Conservation (phyloP, 108 stramenopile genomes). For the Cyclotella kingstonii region DNA sequence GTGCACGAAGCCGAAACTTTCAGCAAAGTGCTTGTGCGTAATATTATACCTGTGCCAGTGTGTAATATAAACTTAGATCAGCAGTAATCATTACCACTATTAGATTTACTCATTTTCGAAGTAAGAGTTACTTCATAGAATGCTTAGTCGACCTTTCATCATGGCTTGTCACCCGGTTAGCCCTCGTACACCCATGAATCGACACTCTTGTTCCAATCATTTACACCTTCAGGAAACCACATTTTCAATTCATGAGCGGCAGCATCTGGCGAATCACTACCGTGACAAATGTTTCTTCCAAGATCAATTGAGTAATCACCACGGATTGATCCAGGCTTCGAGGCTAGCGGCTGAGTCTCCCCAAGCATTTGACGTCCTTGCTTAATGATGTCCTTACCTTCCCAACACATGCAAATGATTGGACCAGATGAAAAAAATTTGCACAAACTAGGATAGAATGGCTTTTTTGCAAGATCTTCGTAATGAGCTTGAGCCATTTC, state of each 20-base stretch:
- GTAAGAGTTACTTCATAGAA: no score
- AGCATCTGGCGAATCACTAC: constrained; percentile 71
- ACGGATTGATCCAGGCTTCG: constrained; percentile 80
- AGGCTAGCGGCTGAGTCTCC: constrained; percentile 77
- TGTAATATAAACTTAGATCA: no score
- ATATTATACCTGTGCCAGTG: neutral
- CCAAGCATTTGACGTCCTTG: constrained; percentile 92
- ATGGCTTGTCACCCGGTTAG: constrained; percentile 6
- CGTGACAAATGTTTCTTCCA: constrained; percentile 69
- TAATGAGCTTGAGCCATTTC: constrained; percentile 92
- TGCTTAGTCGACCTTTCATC: no score
- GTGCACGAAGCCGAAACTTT: no score
- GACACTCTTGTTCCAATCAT: constrained; percentile 76
- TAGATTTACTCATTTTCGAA: no score
- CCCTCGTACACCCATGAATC: constrained; percentile 75
- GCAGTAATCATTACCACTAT: no score
- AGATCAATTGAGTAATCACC: constrained; percentile 87
- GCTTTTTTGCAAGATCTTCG: constrained; percentile 87
- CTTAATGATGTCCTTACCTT: constrained; percentile 78
- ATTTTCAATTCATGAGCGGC: constrained; percentile 82
- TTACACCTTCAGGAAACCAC: constrained; percentile 88
- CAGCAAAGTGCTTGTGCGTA: neutral
- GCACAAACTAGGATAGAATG: constrained; percentile 90
- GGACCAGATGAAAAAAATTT: constrained; percentile 92
- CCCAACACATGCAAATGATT: constrained; percentile 89